phyloP scores from a whole-genome alignment of 495 filamentous ascomycete species.

The Aspergillus panamensis region DNA sequence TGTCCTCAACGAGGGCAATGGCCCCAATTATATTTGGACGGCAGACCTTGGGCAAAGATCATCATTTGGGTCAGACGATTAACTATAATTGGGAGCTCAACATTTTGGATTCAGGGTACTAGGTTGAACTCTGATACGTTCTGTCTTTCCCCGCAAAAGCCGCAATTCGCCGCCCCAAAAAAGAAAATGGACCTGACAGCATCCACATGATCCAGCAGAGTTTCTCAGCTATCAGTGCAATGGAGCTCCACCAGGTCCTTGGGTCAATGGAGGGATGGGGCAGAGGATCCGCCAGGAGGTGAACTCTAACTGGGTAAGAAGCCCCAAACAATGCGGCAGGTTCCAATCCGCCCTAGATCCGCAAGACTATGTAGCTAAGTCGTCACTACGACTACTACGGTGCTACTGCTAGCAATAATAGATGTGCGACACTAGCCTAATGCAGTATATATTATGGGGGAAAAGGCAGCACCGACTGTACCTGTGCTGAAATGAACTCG shows the following conservation, averaged over 20 bases:
- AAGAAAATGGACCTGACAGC: conserved; percentile 28
- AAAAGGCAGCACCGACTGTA: conserved; percentile 15
- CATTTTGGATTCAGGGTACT: conserved; percentile 24
- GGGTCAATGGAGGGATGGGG: conserved; percentile 15
- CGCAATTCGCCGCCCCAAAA: conserved; percentile 33
- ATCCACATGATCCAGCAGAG: conserved; percentile 31
- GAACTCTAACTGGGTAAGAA: conserved; percentile 23
- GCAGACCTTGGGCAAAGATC: conserved; percentile 21
- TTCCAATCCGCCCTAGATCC: conserved; percentile 22
- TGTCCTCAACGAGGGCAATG: conserved; percentile 20
- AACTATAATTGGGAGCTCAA: conserved; percentile 23
- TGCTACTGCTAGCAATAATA: conserved; percentile 13
- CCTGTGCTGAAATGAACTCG: conserved; percentile 9
- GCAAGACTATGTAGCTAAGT: conserved; percentile 19
- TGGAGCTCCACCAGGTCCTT: conserved; percentile 24
- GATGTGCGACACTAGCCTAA: conserved; percentile 18
- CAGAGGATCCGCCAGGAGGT: conserved; percentile 20
- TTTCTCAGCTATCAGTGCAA: conserved; percentile 23
- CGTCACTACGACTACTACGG: conserved; percentile 20
- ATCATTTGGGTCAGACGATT: conserved; percentile 30
- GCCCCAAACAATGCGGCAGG: conserved; percentile 20
- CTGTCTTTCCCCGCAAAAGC: conserved; percentile 30
- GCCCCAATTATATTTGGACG: conserved; percentile 22
- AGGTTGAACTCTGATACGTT: conserved; percentile 28
- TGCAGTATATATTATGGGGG: conserved; percentile 16